These are phyloP conservation scores for Mortierella sp. DNA, from an alignment of 371 early-diverging fungal genomes.

Conservation along the genomic window DNA sequence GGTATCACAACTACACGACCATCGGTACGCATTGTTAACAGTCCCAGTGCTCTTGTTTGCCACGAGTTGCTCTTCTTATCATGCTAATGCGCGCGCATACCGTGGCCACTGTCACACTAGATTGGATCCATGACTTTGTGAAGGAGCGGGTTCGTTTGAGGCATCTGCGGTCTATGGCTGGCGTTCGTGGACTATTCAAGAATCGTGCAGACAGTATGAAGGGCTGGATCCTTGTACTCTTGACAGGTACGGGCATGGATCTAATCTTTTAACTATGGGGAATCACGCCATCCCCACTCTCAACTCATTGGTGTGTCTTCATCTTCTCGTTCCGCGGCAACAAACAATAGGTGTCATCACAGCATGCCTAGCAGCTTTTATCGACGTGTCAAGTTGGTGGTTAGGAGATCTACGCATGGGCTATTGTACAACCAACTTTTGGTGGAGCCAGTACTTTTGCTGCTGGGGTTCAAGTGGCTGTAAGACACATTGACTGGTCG, in stretches of 20 bases:
- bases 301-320: too few species aligned
- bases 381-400: constrained; percentile 84
- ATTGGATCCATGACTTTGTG: constrained; percentile 94
- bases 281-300: too few species aligned
- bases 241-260: constrained; percentile 26
- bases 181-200: constrained; percentile 66
- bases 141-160: constrained; percentile 87
- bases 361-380: constrained; percentile 82
- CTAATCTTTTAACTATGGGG: too few species aligned
- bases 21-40: constrained; percentile 72
- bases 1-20: constrained; percentile 73
- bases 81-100: too few species aligned
- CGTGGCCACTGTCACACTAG: constrained; percentile 55
- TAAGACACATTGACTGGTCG: constrained; percentile 5
- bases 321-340: too few species aligned
- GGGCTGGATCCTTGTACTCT: constrained; percentile 48
- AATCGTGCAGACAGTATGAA: constrained; percentile 48
- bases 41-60: background rate
- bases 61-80: too few species aligned
- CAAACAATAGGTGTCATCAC: constrained; percentile 61
- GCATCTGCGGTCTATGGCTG: constrained; percentile 65
- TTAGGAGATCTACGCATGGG: constrained; percentile 85
- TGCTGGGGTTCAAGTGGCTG: constrained; percentile 78
- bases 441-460: constrained; percentile 89
- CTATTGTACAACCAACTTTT: constrained; percentile 85